phyloP scores from a whole-genome alignment of 2,329 filamentous ascomycete genomes.

The Beauveria sp. region DNA sequence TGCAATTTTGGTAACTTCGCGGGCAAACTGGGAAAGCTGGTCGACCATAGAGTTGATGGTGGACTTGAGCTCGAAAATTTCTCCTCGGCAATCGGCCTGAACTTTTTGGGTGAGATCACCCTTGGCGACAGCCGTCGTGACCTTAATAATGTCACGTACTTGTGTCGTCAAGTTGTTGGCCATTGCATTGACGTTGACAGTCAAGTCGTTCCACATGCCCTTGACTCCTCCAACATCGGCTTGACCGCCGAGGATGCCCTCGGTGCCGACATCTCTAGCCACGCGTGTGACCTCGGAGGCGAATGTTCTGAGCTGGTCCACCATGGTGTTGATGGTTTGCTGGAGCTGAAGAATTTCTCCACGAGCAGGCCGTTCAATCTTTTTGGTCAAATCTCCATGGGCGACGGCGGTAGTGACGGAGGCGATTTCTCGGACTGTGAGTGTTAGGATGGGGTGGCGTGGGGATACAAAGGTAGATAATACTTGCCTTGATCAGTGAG shows the following conservation, averaged over 20 bases:
- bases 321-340: conserved; percentile 85
- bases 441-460: neutral
- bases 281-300: conserved; percentile 78
- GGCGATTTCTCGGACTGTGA: conserved; percentile 71
- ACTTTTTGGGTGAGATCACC: conserved; percentile 97
- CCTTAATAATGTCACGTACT: conserved; percentile 89
- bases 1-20: conserved; percentile 93
- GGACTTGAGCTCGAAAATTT: conserved; percentile 90
- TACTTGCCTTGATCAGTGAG: conserved; percentile 62
- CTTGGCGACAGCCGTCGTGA: conserved; percentile 63
- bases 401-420: conserved; percentile 78
- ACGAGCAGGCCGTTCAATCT: conserved; percentile 72
- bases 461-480: neutral
- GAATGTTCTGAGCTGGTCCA: conserved; percentile 76
- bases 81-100: conserved; percentile 83
- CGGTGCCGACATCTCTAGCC: conserved; percentile 75
- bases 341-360: conserved; percentile 78
- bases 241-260: conserved; percentile 75
- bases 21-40: conserved; percentile 91
- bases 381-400: conserved; percentile 75
- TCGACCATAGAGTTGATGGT: conserved; percentile 99
- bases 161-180: conserved; percentile 80
- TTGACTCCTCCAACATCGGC: conserved; percentile 77
- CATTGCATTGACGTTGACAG: conserved; percentile 82
- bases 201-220: conserved; percentile 84